Conservation (phyloP, 257 asterid species). For the Handroanthus guayacan region DNA sequence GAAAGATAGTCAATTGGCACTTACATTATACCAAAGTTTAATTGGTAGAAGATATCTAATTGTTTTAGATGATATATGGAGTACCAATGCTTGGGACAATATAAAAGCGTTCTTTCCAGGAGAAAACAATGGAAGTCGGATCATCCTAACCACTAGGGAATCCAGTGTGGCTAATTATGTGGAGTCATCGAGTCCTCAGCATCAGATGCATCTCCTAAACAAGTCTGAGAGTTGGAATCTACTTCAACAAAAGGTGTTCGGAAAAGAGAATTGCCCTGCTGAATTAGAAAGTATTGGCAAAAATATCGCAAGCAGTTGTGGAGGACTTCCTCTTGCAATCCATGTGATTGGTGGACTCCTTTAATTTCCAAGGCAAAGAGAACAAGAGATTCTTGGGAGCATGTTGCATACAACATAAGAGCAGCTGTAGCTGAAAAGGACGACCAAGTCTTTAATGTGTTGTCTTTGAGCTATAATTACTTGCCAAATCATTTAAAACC, state of each 20-base stretch:
- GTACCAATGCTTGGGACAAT: slow-evolving; percentile 8
- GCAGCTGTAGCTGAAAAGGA: slow-evolving; percentile 16
- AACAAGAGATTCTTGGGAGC: slow-evolving; percentile 16
- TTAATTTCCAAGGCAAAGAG: neutral
- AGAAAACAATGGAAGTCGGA: slow-evolving; percentile 30
- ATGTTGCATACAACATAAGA: slow-evolving; percentile 10
- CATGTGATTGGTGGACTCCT: slow-evolving; percentile 29
- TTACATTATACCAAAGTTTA: neutral
- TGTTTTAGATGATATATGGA: slow-evolving; percentile 33
- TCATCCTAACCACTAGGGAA: slow-evolving; percentile 32
- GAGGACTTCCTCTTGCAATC: slow-evolving; percentile 39
- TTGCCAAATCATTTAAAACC: slow-evolving; percentile 36
- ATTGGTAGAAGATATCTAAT: neutral
- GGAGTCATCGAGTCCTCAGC: neutral
- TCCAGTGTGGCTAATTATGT: slow-evolving; percentile 10
- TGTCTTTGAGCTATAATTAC: slow-evolving; percentile 37
- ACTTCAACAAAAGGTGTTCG: slow-evolving; percentile 38
- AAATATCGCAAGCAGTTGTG: slow-evolving; percentile 20
- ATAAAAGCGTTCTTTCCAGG: slow-evolving; percentile 11
- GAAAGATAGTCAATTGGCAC: neutral
- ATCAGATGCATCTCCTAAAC: slow-evolving; percentile 25
- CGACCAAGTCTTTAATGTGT: neutral
- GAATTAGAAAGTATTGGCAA: slow-evolving; percentile 24
- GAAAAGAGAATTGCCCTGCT: slow-evolving; percentile 21
- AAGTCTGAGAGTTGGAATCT: slow-evolving; percentile 26